Evolutionary conservation across 257 asterid species (phyloP), one percentile per base, ranked within the genome.

Genomic region (Paulownia fortunei): DNA sequence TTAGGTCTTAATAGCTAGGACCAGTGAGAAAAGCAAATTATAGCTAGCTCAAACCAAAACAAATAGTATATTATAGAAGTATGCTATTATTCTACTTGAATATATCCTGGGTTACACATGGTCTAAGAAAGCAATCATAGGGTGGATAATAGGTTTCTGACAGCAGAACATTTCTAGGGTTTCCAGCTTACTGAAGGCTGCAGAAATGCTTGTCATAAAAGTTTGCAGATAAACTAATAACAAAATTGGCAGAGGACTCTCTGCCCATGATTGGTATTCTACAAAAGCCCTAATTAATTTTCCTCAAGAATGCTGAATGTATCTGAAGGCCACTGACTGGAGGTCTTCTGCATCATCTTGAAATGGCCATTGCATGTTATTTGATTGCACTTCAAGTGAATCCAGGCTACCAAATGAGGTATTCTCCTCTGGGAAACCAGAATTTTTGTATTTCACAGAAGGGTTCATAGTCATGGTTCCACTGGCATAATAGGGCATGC

Each of bases 251-350:
- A 27, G n/a, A 55, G 2, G 32, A 32, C 21, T 8, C n/a, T 21
- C 34, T 23, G 3, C 36, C 77, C 77, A 64, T 68, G 74, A 73
- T 21, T 23, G 56, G 60, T 39, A 39, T 72, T 41, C 24, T 52
- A 32, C 0, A 61, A 36, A 61, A 75, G 32, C 79, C 83, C 84
- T 75, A 72, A 73, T 42, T 23, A 39, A n/a, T 23, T 3, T 27
- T 12, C 9, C 36, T 1, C 59, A 73, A 76, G 81, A 82, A 72
- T 76, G 58, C 32, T 81, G 88, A 71, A 85, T 75, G 27, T 82
- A 87, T 86, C 94, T 77, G 81, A 92, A 87, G 63, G 96, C 89
- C 68, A 83, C 81, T 5, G 93, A 86, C 59, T 86, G 94, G 21
- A 90, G 94, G 36, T 90, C 94, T 74, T 90, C 88, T 44, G 66